Evolutionary conservation across 169 alveolate genomes (phyloP), one percentile per base, ranked within the genome.

Genomic region (Plasmodium sp.): DNA sequence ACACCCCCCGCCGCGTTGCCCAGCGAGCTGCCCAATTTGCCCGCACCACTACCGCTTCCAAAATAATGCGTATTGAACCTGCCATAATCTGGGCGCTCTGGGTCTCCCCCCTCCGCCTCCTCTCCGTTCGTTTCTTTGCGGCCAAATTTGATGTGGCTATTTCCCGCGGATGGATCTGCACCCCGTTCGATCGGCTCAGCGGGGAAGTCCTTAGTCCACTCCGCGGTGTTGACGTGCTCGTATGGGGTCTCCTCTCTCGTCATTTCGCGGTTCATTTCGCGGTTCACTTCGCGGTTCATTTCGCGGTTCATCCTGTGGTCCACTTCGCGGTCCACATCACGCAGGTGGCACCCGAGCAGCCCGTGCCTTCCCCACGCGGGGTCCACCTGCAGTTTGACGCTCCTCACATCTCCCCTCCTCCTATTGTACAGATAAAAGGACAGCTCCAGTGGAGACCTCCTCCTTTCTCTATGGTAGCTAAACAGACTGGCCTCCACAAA

Each of bases 281-380:
- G 43, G 73, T 7, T 18, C 16, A 45, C 7, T 56, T 10, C 81
- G 22, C 67, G 62, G 33, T 88, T 16, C 51, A 18, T 39, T 34
- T 7, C 5, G 56, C 36, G 36, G 27, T 67, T 72, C 31, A 7
- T 72, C 39, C 2, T n/a, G 2, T 34, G 45, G 7, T 7, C 6
- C 45, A 39, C 5, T 1, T 39, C 45, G 45, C 45, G 5, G 45
- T 7, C 9, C 45, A 39, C 5, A 97, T 94, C 88, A 92, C 96
- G 96, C 33, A 95, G 56, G 75, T 86, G 91, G 33, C 97, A 94
- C 27, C 97, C 98, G 18, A 96, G 92, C 27, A 97, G 92, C 34
- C 97, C 97, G 18, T 67, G 67, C 22, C 97, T 96, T 39, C 96
- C 96, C 97, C 97, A 96, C 31, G 84, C 74, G 7, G 67, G 39